These are phyloP conservation scores for Fusarium pilosicola DNA, from an alignment of 2,329 filamentous ascomycete genomes.

Conservation along the genomic window DNA sequence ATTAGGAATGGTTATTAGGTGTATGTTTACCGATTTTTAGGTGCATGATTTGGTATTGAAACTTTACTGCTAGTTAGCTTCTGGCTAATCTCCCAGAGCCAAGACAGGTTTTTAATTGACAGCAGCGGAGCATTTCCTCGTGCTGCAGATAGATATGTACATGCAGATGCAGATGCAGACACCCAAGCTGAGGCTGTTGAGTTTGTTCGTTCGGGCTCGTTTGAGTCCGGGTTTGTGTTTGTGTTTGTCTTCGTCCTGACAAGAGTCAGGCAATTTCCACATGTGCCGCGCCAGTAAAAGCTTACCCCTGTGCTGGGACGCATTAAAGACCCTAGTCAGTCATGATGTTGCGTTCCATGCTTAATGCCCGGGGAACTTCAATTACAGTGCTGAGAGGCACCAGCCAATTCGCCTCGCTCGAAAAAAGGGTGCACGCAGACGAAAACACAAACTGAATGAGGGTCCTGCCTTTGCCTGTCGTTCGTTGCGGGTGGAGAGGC, in stretches of 20 bases:
- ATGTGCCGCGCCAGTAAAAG: conserved; percentile 24
- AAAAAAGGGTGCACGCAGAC: conserved; percentile 3
- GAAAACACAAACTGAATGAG: neutral
- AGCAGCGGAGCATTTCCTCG: conserved; percentile 12
- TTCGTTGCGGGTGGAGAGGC: conserved; percentile 24
- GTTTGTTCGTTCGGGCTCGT: neutral
- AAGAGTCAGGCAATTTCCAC: conserved; percentile 34
- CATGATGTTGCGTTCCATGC: neutral
- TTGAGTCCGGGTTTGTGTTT: neutral
- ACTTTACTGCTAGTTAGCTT: neutral
- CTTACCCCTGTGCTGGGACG: conserved; percentile 23
- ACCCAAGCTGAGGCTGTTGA: conserved; percentile 6
- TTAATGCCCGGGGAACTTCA: neutral
- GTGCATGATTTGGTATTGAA: no score
- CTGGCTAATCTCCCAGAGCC: conserved; percentile 8
- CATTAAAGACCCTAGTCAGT: conserved; percentile 4
- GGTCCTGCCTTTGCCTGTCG: conserved; percentile 4
- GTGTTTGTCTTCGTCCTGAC: conserved; percentile 1
- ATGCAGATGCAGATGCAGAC: neutral
- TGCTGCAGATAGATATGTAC: neutral
- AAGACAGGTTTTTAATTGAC: neutral
- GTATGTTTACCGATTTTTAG: no score
- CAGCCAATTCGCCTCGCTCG: neutral
- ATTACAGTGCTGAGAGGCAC: neutral
- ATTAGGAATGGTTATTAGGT: no score